phyloP scores from a whole-genome alignment of 768 basidiomycete species.

The Hygrocybe coccinea region DNA sequence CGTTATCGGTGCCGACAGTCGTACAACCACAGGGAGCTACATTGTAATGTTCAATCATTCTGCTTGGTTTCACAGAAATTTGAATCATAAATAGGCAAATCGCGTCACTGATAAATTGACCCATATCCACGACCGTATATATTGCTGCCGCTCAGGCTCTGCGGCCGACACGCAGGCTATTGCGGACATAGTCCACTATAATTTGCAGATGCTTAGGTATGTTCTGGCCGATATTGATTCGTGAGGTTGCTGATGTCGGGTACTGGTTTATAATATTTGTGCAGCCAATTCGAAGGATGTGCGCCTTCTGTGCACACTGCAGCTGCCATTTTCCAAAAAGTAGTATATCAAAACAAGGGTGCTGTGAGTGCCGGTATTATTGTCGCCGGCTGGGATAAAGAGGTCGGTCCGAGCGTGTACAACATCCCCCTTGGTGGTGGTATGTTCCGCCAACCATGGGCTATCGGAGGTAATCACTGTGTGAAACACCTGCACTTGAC shows the following conservation, averaged over 20 bases:
- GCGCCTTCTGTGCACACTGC: slow-evolving; percentile 78
- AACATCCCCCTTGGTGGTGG: slow-evolving; percentile 97
- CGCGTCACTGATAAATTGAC: slow-evolving; percentile 99
- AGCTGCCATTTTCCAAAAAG: slow-evolving; percentile 74
- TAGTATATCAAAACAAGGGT: slow-evolving; percentile 96
- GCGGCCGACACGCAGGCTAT: slow-evolving; percentile 97
- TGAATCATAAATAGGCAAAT: slow-evolving; percentile 62
- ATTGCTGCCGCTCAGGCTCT: slow-evolving; percentile 98
- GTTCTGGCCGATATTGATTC: slow-evolving; percentile 20
- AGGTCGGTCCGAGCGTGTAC: slow-evolving; percentile 86
- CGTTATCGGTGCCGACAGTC: slow-evolving; percentile 93
- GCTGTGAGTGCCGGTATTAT: slow-evolving; percentile 87
- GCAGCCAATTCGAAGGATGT: slow-evolving; percentile 54
- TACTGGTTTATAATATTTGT: slow-evolving; percentile 1
- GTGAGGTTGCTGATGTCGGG: slow-evolving; percentile 4
- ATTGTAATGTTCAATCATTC: slow-evolving; percentile 52
- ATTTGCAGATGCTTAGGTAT: slow-evolving; percentile 72
- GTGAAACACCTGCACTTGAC: not conserved
- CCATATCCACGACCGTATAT: slow-evolving; percentile 93
- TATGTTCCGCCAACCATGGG: slow-evolving; percentile 96
- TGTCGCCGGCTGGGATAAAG: slow-evolving; percentile 95
- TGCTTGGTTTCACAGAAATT: not conserved
- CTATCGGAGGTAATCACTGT: slow-evolving; percentile 72
- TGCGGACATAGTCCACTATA: slow-evolving; percentile 84
- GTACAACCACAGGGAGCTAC: slow-evolving; percentile 95